phyloP scores from a whole-genome alignment of 2,329 filamentous ascomycete species.

The Triangularia setosa region DNA sequence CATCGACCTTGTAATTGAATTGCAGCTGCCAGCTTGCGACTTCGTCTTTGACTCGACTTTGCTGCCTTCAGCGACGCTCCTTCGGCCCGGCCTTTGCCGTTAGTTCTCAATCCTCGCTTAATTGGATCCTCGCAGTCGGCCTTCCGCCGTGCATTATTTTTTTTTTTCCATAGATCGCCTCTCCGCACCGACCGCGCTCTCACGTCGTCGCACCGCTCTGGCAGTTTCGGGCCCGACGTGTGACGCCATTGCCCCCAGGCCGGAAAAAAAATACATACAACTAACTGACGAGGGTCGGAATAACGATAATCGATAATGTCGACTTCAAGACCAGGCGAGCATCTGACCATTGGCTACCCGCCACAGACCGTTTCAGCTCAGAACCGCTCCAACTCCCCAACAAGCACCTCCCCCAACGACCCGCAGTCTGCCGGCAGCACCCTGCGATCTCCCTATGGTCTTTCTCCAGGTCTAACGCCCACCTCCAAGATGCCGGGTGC shows the following conservation, averaged over 20 bases:
- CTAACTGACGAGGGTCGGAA: slow-evolving; percentile 42
- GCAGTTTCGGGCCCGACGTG: slow-evolving; percentile 13
- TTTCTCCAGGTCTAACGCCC: slow-evolving; percentile 59
- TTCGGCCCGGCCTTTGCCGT: slow-evolving; percentile 12
- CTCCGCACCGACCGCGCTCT: slow-evolving; percentile 16
- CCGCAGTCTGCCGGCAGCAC: slow-evolving; percentile 55
- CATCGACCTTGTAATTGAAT: slow-evolving; percentile 22
- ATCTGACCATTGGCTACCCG: slow-evolving; percentile 80
- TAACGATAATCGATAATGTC: slow-evolving; percentile 86
- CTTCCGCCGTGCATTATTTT: slow-evolving; percentile 1
- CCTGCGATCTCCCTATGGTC: slow-evolving; percentile 69
- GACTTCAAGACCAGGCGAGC: slow-evolving; percentile 72
- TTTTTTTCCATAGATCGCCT: slow-evolving; percentile 11
- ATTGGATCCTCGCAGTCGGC: slow-evolving; percentile 14
- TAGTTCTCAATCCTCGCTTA: slow-evolving; percentile 19
- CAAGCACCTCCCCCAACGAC: slow-evolving; percentile 77
- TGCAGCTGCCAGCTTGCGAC: not conserved
- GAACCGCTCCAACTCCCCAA: slow-evolving; percentile 73
- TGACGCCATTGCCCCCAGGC: slow-evolving; percentile 14
- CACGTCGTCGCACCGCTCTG: slow-evolving; percentile 21
- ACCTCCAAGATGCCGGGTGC: slow-evolving; percentile 56
- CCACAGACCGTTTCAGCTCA: slow-evolving; percentile 63
- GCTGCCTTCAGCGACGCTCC: slow-evolving; percentile 16
- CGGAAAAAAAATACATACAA: slow-evolving; percentile 16
- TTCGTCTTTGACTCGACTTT: slow-evolving; percentile 1